Percentiles rank a stretch among this genome's conserved stretches.
Conservation (phyloP, 2,329 filamentous ascomycete genomes). For the Ploettnerulaceae sp. region DNA sequence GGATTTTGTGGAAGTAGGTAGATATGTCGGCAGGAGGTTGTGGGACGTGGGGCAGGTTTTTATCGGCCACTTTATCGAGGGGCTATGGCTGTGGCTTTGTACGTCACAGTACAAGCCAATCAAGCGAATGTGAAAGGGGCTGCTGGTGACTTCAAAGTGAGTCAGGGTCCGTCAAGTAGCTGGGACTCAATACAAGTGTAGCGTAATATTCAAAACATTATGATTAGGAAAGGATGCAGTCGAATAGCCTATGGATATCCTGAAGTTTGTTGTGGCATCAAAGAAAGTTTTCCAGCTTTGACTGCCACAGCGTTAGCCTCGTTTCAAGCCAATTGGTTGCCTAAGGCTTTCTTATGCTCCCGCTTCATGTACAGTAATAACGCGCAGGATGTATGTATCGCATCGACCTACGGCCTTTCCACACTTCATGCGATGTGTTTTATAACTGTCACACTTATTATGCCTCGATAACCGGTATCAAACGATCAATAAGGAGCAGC, state of each 20-base stretch:
- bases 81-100: constrained; percentile 13
- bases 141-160: constrained; percentile 9
- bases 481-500: neutral
- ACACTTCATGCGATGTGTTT: too few relatives aligned
- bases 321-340: neutral
- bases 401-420: too few relatives aligned
- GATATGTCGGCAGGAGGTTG: constrained; percentile 10
- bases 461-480: neutral
- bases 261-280: neutral
- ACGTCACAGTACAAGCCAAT: constrained; percentile 12
- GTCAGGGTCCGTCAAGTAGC: neutral
- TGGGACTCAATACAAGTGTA: too few relatives aligned
- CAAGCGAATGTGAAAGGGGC: neutral
- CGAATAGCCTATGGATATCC: neutral
- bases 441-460: neutral
- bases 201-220: too few relatives aligned
- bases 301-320: constrained; percentile 2
- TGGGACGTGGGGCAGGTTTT: constrained; percentile 15
- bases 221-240: neutral
- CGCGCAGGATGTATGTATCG: constrained; percentile 1
- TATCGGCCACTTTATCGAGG: constrained; percentile 22
- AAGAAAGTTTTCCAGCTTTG: neutral
- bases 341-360: neutral
- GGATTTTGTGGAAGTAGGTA: constrained; percentile 10
- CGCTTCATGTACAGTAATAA: neutral